Conservation (phyloP, 371 early-diverging fungal genomes). For the Haplosporangium sp. region DNA sequence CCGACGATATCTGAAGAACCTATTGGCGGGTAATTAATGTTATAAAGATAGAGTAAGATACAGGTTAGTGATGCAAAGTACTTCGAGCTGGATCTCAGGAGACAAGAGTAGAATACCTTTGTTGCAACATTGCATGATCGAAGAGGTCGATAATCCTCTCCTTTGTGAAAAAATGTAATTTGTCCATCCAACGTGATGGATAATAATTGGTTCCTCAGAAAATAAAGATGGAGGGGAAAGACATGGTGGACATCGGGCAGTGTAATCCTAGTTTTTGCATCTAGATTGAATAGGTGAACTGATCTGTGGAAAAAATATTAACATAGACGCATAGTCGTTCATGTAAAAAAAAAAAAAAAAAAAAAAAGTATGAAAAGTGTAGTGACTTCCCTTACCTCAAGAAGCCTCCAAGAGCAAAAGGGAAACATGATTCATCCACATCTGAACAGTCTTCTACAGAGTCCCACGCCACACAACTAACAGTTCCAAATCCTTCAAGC, state of each 20-base stretch:
- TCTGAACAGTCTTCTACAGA: neutral
- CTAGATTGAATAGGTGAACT: conserved; percentile 21
- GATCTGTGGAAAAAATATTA: conserved; percentile 2
- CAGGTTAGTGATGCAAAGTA: too few species aligned
- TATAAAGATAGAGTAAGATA: neutral
- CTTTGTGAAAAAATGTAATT: conserved; percentile 27
- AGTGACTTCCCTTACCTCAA: conserved; percentile 20
- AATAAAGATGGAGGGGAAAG: conserved; percentile 30
- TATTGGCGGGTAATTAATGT: neutral
- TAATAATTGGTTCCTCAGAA: conserved; percentile 19
- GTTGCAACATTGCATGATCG: conserved; percentile 22
- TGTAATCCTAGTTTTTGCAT: neutral
- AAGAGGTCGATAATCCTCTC: conserved; percentile 10
- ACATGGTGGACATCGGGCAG: conserved; percentile 41
- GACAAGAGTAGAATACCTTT: conserved; percentile 14
- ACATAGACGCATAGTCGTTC: too few species aligned
- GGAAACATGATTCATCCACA: neutral
- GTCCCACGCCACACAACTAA: conserved; percentile 35
- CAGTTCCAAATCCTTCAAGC: conserved; percentile 16
- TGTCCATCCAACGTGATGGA: conserved; percentile 30
- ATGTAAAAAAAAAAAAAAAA: neutral
- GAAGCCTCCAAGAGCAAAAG: conserved; percentile 30
- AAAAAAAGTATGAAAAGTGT: neutral
- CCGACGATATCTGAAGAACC: conserved; percentile 23
- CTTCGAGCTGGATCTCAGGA: neutral